phyloP scores from a whole-genome alignment of 371 early-diverging fungal species.

The Globomyces sp. region DNA sequence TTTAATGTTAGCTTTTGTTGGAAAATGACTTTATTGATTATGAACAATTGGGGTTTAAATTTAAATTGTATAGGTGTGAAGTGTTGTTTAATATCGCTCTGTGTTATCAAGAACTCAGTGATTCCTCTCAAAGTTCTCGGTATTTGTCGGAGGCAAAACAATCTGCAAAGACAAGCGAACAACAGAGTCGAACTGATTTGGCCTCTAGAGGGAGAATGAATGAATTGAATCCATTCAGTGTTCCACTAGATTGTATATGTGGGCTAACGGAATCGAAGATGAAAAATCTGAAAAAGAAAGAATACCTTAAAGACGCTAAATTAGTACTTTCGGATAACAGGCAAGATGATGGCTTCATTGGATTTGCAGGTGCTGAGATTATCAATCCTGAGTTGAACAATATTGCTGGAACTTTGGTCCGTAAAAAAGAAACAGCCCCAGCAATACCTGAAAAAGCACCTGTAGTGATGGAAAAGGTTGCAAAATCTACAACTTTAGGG shows the following conservation, averaged over 20 bases:
- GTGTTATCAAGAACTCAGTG: slow-evolving; percentile 47
- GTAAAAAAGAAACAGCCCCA: background rate
- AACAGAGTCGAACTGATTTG: slow-evolving; percentile 18
- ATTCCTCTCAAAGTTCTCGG: background rate
- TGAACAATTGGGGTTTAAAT: slow-evolving; percentile 82
- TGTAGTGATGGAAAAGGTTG: background rate
- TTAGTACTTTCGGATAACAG: slow-evolving; percentile 24
- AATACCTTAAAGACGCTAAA: slow-evolving; percentile 31
- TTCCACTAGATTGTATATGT: slow-evolving; percentile 29
- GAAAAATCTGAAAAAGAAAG: slow-evolving; percentile 21
- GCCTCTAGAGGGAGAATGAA: slow-evolving; percentile 19
- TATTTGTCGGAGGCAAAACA: slow-evolving; percentile 25
- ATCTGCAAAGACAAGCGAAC: slow-evolving; percentile 24
- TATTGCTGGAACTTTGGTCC: slow-evolving; percentile 2
- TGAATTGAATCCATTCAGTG: slow-evolving; percentile 33
- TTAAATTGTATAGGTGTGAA: slow-evolving; percentile 83
- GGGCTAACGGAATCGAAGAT: slow-evolving; percentile 24
- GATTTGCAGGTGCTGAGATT: slow-evolving; percentile 32
- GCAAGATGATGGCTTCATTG: slow-evolving; percentile 19
- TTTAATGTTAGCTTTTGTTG: slow-evolving; percentile 60
- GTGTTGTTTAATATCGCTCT: slow-evolving; percentile 83
- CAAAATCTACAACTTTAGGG: background rate
- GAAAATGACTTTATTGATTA: slow-evolving; percentile 89
- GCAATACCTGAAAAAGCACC: background rate
- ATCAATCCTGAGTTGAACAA: slow-evolving; percentile 3